Conservation (phyloP, 2,329 filamentous ascomycete genomes). For the Cyanodermella asteris region DNA sequence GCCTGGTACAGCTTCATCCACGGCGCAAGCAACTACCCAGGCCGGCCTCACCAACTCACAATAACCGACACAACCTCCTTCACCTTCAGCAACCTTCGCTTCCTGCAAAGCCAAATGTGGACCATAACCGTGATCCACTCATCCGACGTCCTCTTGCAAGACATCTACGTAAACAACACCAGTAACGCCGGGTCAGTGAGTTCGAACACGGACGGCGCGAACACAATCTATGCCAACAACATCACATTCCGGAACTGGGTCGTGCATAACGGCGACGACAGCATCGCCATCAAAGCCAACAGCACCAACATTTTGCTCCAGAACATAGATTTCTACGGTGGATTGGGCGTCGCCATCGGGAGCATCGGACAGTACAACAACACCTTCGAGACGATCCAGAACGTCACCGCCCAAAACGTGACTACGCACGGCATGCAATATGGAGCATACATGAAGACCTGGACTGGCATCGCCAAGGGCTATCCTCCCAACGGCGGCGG, state of each 20-base stretch:
- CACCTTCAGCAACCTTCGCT: no score
- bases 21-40: no score
- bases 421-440: constrained; percentile 24
- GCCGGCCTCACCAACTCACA: no score
- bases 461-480: constrained; percentile 29
- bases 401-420: constrained; percentile 27
- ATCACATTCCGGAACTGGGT: constrained; percentile 30
- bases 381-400: constrained; percentile 26
- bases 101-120: no score
- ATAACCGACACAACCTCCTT: no score
- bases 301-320: constrained; percentile 31
- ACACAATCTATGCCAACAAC: constrained; percentile 31
- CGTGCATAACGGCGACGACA: constrained; percentile 31
- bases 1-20: no score
- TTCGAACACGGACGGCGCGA: constrained; percentile 29
- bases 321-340: constrained; percentile 27
- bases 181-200: no score
- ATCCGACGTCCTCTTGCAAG: no score
- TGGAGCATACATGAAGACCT: constrained; percentile 35
- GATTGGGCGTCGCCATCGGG: constrained; percentile 33
- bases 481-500: constrained; percentile 37
- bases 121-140: no score
- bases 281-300: constrained; percentile 33
- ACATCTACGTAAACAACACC: no score
- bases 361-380: constrained; percentile 33